A percentile compares a stretch with the other conserved stretches of the same genome.
Conservation (phyloP, 2,329 filamentous ascomycete genomes). For the Aspergillus fijiensis region DNA sequence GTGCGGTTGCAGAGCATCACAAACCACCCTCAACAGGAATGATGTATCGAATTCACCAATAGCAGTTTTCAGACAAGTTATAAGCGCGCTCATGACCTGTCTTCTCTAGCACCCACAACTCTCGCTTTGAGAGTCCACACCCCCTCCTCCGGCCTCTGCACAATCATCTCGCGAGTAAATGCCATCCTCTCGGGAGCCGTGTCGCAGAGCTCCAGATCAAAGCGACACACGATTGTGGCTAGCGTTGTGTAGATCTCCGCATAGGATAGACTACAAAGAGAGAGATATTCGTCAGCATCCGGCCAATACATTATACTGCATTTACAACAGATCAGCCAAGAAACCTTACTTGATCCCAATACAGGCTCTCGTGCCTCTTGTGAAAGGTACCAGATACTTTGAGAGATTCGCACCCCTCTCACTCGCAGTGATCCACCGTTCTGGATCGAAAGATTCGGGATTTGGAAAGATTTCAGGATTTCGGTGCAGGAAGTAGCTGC, state of each 20-base stretch:
- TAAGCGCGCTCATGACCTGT: no score
- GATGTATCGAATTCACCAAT: no score
- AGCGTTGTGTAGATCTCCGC: conserved; percentile 1
- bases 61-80: no score
- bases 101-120: background rate
- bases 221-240: background rate
- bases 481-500: background rate
- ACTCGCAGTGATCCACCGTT: conserved; percentile 22
- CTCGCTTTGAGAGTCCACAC: background rate
- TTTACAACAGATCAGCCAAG: no score
- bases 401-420: conserved; percentile 19
- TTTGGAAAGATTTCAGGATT: background rate
- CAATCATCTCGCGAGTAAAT: background rate
- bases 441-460: conserved; percentile 1
- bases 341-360: conserved; percentile 25
- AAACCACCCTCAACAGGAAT: no score
- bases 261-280: background rate
- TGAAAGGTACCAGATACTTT: conserved; percentile 26
- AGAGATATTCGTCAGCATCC: background rate
- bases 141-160: background rate
- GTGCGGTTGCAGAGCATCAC: no score
- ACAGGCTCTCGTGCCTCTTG: conserved; percentile 25
- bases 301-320: no score
- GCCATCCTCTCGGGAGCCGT: background rate
- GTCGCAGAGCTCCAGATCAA: background rate